Evolutionary conservation across 768 basidiomycete species (phyloP).

Genomic region (Lactifluus piperatus): DNA sequence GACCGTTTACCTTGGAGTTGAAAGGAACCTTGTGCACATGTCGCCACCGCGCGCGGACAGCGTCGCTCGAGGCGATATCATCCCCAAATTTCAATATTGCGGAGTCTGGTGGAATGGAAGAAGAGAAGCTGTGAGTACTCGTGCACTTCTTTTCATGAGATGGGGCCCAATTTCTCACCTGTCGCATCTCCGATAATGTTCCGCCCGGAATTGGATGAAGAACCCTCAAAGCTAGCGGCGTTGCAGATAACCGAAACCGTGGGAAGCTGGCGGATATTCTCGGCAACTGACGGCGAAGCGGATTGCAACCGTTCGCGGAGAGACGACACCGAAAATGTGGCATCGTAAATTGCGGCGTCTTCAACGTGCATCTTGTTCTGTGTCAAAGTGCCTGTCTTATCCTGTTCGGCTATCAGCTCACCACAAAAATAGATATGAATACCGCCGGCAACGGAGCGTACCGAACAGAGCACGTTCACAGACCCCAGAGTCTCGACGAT

Average conservation of each 20-base stretch:
- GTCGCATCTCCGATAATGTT: slow-evolving; percentile 48
- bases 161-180: slow-evolving; percentile 24
- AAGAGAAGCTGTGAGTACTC: neutral
- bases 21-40: slow-evolving; percentile 28
- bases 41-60: slow-evolving; percentile 12
- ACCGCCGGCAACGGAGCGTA: neutral
- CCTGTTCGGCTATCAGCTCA: slow-evolving; percentile 15
- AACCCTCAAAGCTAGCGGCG: slow-evolving; percentile 36
- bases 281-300: neutral
- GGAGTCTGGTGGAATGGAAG: slow-evolving; percentile 29
- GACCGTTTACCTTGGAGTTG: slow-evolving; percentile 32
- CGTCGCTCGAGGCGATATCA: slow-evolving; percentile 15
- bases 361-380: slow-evolving; percentile 52
- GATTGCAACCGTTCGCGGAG: slow-evolving; percentile 3
- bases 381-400: slow-evolving; percentile 58
- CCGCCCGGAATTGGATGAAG: slow-evolving; percentile 24
- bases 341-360: slow-evolving; percentile 34
- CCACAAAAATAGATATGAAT: neutral
- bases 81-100: slow-evolving; percentile 48
- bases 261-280: slow-evolving; percentile 25
- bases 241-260: slow-evolving; percentile 44
- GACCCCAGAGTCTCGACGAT: slow-evolving; percentile 62
- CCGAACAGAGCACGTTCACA: slow-evolving; percentile 42
- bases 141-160: neutral
- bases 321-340: slow-evolving; percentile 19